A percentile compares a stretch with the other conserved stretches of the same genome.
These are phyloP conservation scores for Ophiostoma fasciatum DNA, from an alignment of 2,329 filamentous ascomycete species.

Conservation along the genomic window DNA sequence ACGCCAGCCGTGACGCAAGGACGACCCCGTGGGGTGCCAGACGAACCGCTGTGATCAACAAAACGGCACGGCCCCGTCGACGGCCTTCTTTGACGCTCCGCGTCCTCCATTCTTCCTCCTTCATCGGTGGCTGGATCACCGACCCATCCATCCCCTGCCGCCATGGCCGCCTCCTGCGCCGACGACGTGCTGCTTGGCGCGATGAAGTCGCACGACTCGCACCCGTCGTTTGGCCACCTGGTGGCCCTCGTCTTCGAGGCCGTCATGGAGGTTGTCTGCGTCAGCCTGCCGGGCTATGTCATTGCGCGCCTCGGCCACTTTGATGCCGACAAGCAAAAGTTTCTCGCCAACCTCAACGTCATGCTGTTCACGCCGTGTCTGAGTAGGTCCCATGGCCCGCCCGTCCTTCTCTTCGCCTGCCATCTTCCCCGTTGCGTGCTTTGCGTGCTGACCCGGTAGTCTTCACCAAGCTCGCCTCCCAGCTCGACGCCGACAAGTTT, in stretches of 20 bases:
- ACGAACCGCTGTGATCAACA: no score
- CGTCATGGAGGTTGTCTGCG: slow-evolving; percentile 87
- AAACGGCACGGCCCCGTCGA: no score
- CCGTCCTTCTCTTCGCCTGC: neutral
- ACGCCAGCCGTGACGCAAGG: no score
- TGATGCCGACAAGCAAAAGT: slow-evolving; percentile 90
- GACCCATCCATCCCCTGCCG: no score
- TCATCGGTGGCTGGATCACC: no score
- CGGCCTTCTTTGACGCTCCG: no score
- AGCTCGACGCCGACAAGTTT: slow-evolving; percentile 83
- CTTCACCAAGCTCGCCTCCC: slow-evolving; percentile 91
- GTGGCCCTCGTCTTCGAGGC: slow-evolving; percentile 83
- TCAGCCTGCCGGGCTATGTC: slow-evolving; percentile 87
- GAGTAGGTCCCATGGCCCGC: slow-evolving; percentile 60
- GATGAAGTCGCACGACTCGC: slow-evolving; percentile 31
- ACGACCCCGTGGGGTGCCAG: no score
- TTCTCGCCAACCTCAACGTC: slow-evolving; percentile 90
- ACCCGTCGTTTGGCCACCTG: slow-evolving; percentile 55
- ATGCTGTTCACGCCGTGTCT: slow-evolving; percentile 94
- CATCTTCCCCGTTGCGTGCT: neutral
- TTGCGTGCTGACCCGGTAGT: slow-evolving; percentile 36
- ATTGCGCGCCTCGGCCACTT: slow-evolving; percentile 84
- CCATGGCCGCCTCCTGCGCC: slow-evolving; percentile 4
- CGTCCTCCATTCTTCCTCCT: no score
- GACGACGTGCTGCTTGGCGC: slow-evolving; percentile 19